A percentile compares a stretch with the other conserved stretches of the same genome.
phyloP scores from a whole-genome alignment of 257 asterid species.

The Rehmannia glutinosa region DNA sequence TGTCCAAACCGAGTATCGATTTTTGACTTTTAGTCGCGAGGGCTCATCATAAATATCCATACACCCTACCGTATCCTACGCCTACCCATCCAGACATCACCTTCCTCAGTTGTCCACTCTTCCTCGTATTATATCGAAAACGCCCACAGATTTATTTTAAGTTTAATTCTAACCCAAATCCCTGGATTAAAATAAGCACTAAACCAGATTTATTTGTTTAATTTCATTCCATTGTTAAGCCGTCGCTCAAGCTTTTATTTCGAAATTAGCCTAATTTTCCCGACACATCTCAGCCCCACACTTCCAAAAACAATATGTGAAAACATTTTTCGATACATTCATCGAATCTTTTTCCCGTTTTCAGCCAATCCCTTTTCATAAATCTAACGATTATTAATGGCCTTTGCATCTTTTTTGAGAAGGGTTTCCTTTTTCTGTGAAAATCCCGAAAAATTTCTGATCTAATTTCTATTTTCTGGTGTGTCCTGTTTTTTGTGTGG shows the following conservation, averaged over 20 bases:
- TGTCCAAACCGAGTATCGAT: constrained; percentile 5
- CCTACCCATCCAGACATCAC: constrained; percentile 1
- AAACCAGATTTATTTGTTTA: not conserved
- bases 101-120: constrained; percentile 27
- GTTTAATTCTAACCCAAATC: too few relatives aligned
- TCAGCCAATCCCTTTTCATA: not conserved
- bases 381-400: too few relatives aligned
- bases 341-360: too few relatives aligned
- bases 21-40: not conserved
- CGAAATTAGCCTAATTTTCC: constrained; percentile 11
- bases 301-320: not conserved
- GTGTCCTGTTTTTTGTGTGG: not conserved
- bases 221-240: not conserved
- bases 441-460: not conserved
- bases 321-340: not conserved
- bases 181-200: not conserved
- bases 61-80: constrained; percentile 5
- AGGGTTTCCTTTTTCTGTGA: constrained; percentile 11
- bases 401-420: constrained; percentile 6
- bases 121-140: constrained; percentile 23
- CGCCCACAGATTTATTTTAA: too few relatives aligned
- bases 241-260: not conserved
- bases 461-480: constrained; percentile 14
- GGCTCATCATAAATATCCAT: not conserved
- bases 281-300: constrained; percentile 17